Conservation (phyloP, 352 stramenopile species). For the Phytophthora crassamura region DNA sequence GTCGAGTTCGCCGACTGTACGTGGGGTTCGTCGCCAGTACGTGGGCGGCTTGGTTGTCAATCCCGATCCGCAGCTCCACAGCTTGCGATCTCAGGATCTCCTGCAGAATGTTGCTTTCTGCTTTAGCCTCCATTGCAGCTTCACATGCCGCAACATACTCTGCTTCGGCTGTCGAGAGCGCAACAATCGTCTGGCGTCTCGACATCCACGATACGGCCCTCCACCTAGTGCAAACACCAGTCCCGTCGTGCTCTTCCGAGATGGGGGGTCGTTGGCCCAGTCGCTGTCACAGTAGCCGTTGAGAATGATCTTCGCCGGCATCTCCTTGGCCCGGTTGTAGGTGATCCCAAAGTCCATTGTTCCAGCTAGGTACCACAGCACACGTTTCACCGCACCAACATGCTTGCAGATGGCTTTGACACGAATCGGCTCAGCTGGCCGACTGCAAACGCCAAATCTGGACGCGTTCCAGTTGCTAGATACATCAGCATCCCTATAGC, state of each 20-base stretch:
- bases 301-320: background rate
- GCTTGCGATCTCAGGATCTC: background rate
- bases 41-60: constrained; percentile 3
- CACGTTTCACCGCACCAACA: constrained; percentile 5
- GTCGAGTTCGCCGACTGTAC: constrained; percentile 4
- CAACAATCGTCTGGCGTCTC: constrained; percentile 6
- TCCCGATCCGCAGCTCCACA: constrained; percentile 6
- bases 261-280: background rate
- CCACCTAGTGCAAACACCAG: background rate
- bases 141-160: constrained; percentile 4
- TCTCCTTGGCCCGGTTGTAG: background rate
- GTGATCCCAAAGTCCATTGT: constrained; percentile 14
- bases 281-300: constrained; percentile 12
- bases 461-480: constrained; percentile 11
- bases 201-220: background rate
- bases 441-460: constrained; percentile 12
- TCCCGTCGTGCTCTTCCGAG: constrained; percentile 4
- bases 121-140: constrained; percentile 3
- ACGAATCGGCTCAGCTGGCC: constrained; percentile 20
- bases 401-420: constrained; percentile 2
- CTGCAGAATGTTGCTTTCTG: constrained; percentile 7
- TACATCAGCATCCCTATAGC: constrained; percentile 16
- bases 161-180: constrained; percentile 2
- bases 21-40: constrained; percentile 1
- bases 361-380: constrained; percentile 1